phyloP scores from a whole-genome alignment of 768 basidiomycete species.

The Holtermannia corniformis region DNA sequence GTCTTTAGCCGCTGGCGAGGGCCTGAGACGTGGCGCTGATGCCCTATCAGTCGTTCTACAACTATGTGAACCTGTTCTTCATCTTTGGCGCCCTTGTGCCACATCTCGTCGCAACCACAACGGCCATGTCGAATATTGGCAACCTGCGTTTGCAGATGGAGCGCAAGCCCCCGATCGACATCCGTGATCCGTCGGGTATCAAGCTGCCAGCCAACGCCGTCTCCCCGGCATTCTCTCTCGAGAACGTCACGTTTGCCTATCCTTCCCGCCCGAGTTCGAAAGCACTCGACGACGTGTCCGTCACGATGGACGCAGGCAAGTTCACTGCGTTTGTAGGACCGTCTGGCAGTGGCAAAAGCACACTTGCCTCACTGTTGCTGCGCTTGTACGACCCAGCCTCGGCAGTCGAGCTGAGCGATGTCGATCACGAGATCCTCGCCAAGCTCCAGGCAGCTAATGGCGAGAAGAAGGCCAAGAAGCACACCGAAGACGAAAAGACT shows the following conservation, averaged over 20 bases:
- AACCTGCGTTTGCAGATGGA: slow-evolving; percentile 33
- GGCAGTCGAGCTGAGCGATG: slow-evolving; percentile 8
- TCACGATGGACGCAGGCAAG: slow-evolving; percentile 24
- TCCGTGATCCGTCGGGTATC: slow-evolving; percentile 17
- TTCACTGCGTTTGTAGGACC: slow-evolving; percentile 38
- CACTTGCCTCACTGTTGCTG: slow-evolving; percentile 28
- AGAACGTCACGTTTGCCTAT: slow-evolving; percentile 35
- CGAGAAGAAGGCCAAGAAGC: background rate
- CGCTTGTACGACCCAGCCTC: slow-evolving; percentile 34
- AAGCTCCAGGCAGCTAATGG: slow-evolving; percentile 2
- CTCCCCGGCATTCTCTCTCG: slow-evolving; percentile 28
- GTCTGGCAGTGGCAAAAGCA: slow-evolving; percentile 36
- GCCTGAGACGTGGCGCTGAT: background rate
- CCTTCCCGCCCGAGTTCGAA: slow-evolving; percentile 28
- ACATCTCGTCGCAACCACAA: slow-evolving; percentile 28
- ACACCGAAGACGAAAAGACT: slow-evolving; percentile 2
- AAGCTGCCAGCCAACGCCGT: slow-evolving; percentile 3
- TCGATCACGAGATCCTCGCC: slow-evolving; percentile 14
- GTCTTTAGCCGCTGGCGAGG: background rate
- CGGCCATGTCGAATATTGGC: slow-evolving; percentile 18
- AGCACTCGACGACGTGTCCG: slow-evolving; percentile 23
- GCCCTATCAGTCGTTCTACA: slow-evolving; percentile 19
- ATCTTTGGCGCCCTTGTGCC: slow-evolving; percentile 30
- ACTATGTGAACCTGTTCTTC: slow-evolving; percentile 27
- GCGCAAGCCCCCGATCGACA: slow-evolving; percentile 30